Percentiles rank a stretch among this genome's conserved stretches.
Conservation (phyloP, 2,329 filamentous ascomycete species). For the Trichoderma gracile region DNA sequence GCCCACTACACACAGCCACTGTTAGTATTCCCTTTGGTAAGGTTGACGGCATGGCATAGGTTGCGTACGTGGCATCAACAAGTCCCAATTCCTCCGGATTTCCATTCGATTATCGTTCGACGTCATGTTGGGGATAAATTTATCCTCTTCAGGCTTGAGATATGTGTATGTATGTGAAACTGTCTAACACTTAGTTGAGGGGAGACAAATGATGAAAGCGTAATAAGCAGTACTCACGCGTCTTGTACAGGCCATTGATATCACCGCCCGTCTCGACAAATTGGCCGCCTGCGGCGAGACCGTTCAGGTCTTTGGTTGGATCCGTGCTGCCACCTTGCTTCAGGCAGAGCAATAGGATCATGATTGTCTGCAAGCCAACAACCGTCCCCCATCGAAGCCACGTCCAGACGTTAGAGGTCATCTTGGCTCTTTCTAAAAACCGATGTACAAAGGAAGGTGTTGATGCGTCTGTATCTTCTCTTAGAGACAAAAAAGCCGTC, state of each 20-base stretch:
- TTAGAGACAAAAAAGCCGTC: not conserved
- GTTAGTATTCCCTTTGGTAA: not conserved
- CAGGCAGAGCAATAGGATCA: not conserved
- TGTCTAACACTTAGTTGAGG: not conserved
- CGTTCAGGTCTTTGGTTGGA: not conserved
- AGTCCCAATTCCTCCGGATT: conserved; percentile 5
- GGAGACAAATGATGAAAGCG: not conserved
- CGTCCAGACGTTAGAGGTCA: not conserved
- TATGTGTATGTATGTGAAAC: conserved; percentile 6
- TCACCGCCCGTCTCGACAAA: not conserved
- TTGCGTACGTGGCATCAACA: conserved; percentile 6
- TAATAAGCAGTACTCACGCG: not conserved
- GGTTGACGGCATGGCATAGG: not conserved
- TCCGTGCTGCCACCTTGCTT: not conserved
- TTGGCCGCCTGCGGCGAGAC: not conserved
- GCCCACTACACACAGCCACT: not conserved
- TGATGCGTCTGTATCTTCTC: not conserved
- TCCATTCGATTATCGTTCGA: conserved; percentile 8
- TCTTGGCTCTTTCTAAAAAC: too few relatives aligned
- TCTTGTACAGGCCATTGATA: conserved; percentile 5
- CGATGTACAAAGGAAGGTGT: not conserved
- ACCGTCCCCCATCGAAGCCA: not conserved
- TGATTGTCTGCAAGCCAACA: not conserved
- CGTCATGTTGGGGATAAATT: conserved; percentile 3
- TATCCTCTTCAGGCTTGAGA: conserved; percentile 6